These are phyloP conservation scores for Solanum infundibuliforme DNA, from an alignment of 257 asterid species.

Conservation along the genomic window DNA sequence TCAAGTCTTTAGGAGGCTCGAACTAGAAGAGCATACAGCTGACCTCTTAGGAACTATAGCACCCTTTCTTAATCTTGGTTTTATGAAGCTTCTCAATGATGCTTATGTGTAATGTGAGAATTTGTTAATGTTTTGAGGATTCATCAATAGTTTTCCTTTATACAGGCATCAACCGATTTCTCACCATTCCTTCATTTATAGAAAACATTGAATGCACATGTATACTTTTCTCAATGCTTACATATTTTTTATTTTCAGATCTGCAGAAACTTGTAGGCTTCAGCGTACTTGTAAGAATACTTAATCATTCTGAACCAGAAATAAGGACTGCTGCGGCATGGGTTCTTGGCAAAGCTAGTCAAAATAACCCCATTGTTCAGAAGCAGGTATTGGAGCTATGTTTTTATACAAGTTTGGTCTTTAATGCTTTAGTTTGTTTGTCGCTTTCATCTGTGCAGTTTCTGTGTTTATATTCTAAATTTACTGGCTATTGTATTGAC, in stretches of 20 bases:
- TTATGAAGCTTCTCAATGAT: not conserved
- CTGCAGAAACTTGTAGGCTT: slow-evolving; percentile 75
- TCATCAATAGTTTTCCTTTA: not conserved
- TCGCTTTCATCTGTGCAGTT: not conserved
- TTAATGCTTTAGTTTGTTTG: not conserved
- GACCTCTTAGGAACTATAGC: not conserved
- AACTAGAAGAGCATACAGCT: not conserved
- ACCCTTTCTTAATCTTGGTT: not conserved
- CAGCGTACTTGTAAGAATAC: slow-evolving; percentile 36
- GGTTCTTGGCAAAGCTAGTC: slow-evolving; percentile 86
- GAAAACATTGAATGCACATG: not conserved
- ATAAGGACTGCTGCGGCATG: slow-evolving; percentile 65
- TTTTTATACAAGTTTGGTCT: not conserved
- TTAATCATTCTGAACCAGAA: slow-evolving; percentile 36
- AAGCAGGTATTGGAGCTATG: slow-evolving; percentile 41
- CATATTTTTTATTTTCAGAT: slow-evolving; percentile 25
- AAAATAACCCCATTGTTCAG: slow-evolving; percentile 69
- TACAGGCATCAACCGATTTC: not conserved
- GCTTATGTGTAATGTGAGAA: not conserved
- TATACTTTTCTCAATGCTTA: not conserved
- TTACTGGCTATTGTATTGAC: not conserved
- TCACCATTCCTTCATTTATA: not conserved
- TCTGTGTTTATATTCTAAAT: not conserved
- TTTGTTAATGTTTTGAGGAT: not conserved
- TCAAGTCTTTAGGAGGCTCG: not conserved